A percentile compares a stretch with the other conserved stretches of the same genome.
Evolutionary conservation across 2,329 filamentous ascomycete genomes (phyloP).

Genomic region (Hirsutella thompsonii): DNA sequence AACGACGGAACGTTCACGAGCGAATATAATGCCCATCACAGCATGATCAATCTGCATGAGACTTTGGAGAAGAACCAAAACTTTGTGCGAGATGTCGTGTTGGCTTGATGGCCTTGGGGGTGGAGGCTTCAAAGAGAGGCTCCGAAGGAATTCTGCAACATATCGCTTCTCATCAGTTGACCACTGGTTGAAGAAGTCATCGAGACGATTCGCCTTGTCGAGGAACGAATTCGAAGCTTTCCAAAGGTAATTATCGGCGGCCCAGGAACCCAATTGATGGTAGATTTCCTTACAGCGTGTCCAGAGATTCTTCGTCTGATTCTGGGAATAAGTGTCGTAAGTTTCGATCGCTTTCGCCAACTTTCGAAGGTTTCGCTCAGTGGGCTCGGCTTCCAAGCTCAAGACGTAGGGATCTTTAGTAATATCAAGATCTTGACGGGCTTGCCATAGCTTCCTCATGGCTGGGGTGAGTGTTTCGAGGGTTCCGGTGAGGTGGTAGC

Average conservation of each 20-base stretch:
- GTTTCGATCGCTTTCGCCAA: conserved; percentile 27
- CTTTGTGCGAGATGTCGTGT: conserved; percentile 41
- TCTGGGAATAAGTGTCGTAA: conserved; percentile 35
- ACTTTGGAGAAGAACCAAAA: conserved; percentile 35
- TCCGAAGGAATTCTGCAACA: conserved; percentile 31
- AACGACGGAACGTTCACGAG: conserved; percentile 47
- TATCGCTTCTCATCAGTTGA: conserved; percentile 41
- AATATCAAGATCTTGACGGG: conserved; percentile 37
- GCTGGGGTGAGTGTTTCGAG: conserved; percentile 12
- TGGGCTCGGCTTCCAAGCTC: conserved; percentile 27
- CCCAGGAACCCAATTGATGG: conserved; percentile 53
- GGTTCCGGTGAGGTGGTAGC: conserved; percentile 13
- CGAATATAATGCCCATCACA: conserved; percentile 54
- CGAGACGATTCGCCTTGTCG: conserved; percentile 7
- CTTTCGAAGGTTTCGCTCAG: conserved; percentile 23
- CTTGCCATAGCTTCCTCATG: conserved; percentile 30
- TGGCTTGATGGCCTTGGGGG: conserved; percentile 5
- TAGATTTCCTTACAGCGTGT: conserved; percentile 36
- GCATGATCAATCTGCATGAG: conserved; percentile 30
- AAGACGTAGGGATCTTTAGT: conserved; percentile 47
- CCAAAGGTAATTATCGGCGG: conserved; percentile 51
- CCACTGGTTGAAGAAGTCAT: conserved; percentile 24
- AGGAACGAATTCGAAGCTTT: conserved; percentile 27
- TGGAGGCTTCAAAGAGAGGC: conserved; percentile 14
- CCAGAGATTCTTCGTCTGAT: conserved; percentile 42